Conservation (phyloP, 2,329 filamentous ascomycete genomes). For the Lecanicillium sp. region DNA sequence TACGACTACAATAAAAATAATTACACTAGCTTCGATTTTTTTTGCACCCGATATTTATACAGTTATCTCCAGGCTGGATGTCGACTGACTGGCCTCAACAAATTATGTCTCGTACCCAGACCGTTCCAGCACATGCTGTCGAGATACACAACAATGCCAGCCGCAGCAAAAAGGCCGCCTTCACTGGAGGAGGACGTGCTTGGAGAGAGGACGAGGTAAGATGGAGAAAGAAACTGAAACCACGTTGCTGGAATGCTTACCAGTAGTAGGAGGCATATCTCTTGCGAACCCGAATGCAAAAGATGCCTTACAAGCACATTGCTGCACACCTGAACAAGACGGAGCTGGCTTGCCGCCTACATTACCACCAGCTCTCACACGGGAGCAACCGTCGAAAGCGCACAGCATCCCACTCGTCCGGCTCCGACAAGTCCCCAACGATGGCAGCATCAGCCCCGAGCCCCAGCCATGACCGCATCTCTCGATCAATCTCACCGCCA, state of each 20-base stretch:
- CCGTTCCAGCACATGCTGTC: conserved; percentile 33
- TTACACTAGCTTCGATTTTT: no score
- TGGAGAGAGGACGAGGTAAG: conserved; percentile 82
- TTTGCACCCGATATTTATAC: no score
- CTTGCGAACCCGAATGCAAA: conserved; percentile 74
- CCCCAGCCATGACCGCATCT: conserved; percentile 40
- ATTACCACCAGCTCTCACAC: conserved; percentile 80
- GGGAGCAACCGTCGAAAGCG: conserved; percentile 75
- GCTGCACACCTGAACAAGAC: conserved; percentile 81
- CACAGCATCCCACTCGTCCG: conserved; percentile 61
- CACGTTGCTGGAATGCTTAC: conserved; percentile 12
- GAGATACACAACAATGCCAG: conserved; percentile 47
- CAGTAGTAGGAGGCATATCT: conserved; percentile 66
- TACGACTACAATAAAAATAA: no score
- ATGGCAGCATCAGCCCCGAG: conserved; percentile 40
- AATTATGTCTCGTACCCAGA: conserved; percentile 43
- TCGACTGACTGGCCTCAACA: no score
- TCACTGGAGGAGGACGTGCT: conserved; percentile 68
- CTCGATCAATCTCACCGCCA: conserved; percentile 41
- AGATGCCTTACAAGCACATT: conserved; percentile 89
- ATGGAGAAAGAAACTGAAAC: neutral
- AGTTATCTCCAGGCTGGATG: no score
- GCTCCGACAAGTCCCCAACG: conserved; percentile 45
- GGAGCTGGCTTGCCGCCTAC: conserved; percentile 77
- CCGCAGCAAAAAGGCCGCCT: conserved; percentile 60